Evolutionary conservation across 257 asterid genomes (phyloP), one percentile per base, ranked within the genome.

Genomic region (Orobanche coerulescens): DNA sequence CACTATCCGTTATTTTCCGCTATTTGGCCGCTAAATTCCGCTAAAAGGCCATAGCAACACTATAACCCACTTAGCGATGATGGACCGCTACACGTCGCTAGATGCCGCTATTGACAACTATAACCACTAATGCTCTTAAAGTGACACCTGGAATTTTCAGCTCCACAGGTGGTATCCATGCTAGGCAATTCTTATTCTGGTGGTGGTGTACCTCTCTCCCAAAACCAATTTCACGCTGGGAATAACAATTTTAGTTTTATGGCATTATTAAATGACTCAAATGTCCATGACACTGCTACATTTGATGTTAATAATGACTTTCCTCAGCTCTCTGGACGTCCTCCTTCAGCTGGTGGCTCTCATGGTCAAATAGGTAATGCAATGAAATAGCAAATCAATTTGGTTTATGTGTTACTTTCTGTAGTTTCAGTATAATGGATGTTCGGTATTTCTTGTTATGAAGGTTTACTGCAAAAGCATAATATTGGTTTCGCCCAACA

Each of bases 111-210:
- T n/a, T n/a, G n/a, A n/a, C n/a, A n/a, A n/a, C n/a, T n/a, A n/a
- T 14, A 46, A 49, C 20, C 20, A n/a, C 37, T 59, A 14, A 3
- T 26, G 57, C 50, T 31, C 15, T 66, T 60, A 65, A 64, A 68
- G 31, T 78, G 69, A 72, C 70, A 61, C 26, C 70, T 74, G 51
- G 65, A 59, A 40, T 62, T 76, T 73, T 78, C 94, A 81, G 90
- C 87, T 78, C 95, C 95, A 5, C 97, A 86, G 85, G 80, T 90
- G 78, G 85, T 84, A 18, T 78, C 90, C 57, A 84, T 87, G 94
- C 86, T 85, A 33, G 85, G 83, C 15, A 85, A 76, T 76, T 76
- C 93, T 55, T 82, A 84, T 79, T 70, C 87, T 68, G 73, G 82
- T 73, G 76, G 79, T 76, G 92, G 94, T 70, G 94, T 77, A 64